Evolutionary conservation across 2,329 filamentous ascomycete genomes (phyloP).

Genomic region (Fusarium buharicum): DNA sequence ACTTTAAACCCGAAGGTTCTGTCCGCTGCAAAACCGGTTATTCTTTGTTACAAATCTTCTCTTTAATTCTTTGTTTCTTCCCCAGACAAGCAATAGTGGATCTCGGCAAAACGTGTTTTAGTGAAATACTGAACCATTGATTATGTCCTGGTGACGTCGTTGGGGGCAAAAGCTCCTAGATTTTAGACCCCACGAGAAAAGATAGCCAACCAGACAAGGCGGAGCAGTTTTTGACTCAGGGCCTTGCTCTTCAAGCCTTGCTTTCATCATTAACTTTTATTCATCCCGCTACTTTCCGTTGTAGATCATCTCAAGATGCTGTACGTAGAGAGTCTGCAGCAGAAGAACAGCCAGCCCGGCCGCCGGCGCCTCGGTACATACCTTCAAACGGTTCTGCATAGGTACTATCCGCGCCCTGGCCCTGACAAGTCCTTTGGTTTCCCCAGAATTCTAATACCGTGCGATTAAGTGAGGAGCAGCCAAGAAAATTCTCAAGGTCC

Average conservation of each 20-base stretch:
- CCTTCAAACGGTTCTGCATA: constrained; percentile 22
- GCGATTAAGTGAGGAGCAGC: constrained; percentile 26
- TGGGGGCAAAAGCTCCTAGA: constrained; percentile 7
- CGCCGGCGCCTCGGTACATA: constrained; percentile 7
- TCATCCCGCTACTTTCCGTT: neutral
- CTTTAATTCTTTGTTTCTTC: neutral
- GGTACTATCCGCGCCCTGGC: neutral
- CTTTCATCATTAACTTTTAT: neutral
- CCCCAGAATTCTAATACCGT: constrained; percentile 34
- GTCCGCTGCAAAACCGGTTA: constrained; percentile 29
- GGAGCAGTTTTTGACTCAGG: neutral
- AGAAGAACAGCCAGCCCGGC: constrained; percentile 7
- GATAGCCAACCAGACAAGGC: constrained; percentile 1
- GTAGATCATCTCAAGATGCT: constrained; percentile 10
- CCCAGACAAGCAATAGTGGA: constrained; percentile 6
- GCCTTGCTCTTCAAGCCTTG: constrained; percentile 15
- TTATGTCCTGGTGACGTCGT: constrained; percentile 32
- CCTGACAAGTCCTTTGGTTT: constrained; percentile 8
- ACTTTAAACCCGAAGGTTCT: constrained; percentile 10
- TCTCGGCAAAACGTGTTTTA: constrained; percentile 9
- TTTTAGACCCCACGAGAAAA: neutral
- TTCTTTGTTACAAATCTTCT: constrained; percentile 6
- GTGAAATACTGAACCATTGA: neutral
- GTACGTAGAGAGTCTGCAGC: neutral
- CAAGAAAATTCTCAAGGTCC: constrained; percentile 13